Conservation (phyloP, 2,329 filamentous ascomycete genomes). For the Fusarium paranaense region DNA sequence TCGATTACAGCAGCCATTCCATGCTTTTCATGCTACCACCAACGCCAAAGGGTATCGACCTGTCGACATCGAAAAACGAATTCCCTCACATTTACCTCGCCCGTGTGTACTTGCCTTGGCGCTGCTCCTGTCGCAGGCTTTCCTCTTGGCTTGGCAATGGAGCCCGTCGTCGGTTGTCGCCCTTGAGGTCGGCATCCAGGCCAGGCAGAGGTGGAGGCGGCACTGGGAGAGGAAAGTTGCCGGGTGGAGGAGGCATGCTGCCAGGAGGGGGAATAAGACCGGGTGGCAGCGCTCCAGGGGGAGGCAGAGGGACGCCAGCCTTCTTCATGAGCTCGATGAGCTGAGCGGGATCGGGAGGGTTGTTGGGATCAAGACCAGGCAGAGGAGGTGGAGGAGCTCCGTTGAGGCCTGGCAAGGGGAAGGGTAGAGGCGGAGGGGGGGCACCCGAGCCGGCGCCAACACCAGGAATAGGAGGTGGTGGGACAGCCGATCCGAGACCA, state of each 20-base stretch:
- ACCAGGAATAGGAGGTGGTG: constrained; percentile 61
- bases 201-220: constrained; percentile 55
- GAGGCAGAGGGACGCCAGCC: constrained; percentile 71
- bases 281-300: constrained; percentile 59
- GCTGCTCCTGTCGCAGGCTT: constrained; percentile 82
- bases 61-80: constrained; percentile 14
- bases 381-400: constrained; percentile 63
- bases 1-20: constrained; percentile 2
- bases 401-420: constrained; percentile 63
- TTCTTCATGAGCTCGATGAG: constrained; percentile 75
- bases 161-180: constrained; percentile 63
- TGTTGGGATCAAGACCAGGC: constrained; percentile 68
- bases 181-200: constrained; percentile 46
- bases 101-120: constrained; percentile 70
- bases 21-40: constrained; percentile 32
- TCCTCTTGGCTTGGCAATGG: constrained; percentile 88
- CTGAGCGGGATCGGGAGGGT: constrained; percentile 70
- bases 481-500: constrained; percentile 57
- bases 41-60: constrained; percentile 42
- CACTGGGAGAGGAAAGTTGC: constrained; percentile 49
- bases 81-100: constrained; percentile 52
- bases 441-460: constrained; percentile 57
- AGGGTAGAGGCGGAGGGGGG: constrained; percentile 63
- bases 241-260: constrained; percentile 49
- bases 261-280: constrained; percentile 58